These are phyloP conservation scores for Linum usitatissimum DNA, from an alignment of 345 rosid species.

Conservation along the genomic window DNA sequence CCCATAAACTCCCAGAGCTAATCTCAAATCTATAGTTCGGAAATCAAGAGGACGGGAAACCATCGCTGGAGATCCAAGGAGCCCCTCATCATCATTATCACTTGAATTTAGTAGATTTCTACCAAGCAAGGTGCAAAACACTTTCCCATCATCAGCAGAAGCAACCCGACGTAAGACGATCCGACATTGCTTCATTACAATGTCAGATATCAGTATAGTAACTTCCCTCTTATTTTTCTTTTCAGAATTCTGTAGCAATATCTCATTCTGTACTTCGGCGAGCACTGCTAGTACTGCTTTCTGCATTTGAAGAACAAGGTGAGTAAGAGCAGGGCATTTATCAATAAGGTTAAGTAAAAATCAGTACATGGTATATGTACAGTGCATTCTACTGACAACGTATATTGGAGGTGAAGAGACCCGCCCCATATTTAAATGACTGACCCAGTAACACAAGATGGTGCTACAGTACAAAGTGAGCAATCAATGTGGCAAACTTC, in stretches of 20 bases:
- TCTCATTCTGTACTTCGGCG: conserved; percentile 46
- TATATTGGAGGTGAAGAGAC: neutral
- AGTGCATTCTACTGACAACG: neutral
- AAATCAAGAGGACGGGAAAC: conserved; percentile 93
- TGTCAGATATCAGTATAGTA: conserved; percentile 45
- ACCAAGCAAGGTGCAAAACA: conserved; percentile 81
- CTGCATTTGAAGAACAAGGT: conserved; percentile 45
- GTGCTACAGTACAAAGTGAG: neutral
- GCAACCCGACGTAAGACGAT: conserved; percentile 65
- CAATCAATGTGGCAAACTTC: neutral
- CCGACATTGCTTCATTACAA: conserved; percentile 85
- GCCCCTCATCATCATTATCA: conserved; percentile 90
- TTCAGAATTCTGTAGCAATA: conserved; percentile 34
- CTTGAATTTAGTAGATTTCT: conserved; percentile 51
- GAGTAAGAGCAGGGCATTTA: neutral
- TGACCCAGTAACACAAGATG: neutral
- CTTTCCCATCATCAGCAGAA: conserved; percentile 73
- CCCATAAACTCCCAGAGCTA: conserved; percentile 80
- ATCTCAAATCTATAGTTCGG: conserved; percentile 87
- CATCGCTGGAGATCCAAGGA: conserved; percentile 95
- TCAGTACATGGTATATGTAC: conserved; percentile 18
- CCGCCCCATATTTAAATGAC: neutral
- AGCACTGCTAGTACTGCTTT: conserved; percentile 95
- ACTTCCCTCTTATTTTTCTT: conserved; percentile 49
- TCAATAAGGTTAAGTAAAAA: neutral